Percentiles rank a stretch among this genome's conserved stretches.
Conservation (phyloP, 768 basidiomycete genomes). For the Infundibulicybe gibba region DNA sequence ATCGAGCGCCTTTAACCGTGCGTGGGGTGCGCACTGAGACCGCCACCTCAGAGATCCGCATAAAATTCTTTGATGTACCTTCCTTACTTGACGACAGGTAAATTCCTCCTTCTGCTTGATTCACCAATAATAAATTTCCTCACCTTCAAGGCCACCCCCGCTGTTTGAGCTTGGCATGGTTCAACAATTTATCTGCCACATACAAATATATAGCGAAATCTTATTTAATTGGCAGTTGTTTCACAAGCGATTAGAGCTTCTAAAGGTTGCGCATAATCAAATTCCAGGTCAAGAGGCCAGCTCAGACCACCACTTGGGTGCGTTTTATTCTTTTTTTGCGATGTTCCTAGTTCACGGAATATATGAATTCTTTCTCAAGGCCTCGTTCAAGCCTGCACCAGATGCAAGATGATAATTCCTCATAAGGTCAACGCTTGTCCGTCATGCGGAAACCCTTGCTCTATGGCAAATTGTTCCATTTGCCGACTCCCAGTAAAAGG, state of each 20-base stretch:
- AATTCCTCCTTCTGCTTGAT: neutral
- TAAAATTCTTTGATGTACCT: constrained; percentile 19
- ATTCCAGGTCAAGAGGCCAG: constrained; percentile 10
- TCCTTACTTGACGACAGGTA: too few species aligned
- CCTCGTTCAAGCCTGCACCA: constrained; percentile 42
- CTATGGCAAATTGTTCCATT: constrained; percentile 58
- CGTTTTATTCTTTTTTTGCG: constrained; percentile 5
- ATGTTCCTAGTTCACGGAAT: neutral
- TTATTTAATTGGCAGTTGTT: constrained; percentile 71
- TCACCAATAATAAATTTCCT: constrained; percentile 2
- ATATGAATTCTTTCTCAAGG: constrained; percentile 25
- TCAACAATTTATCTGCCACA: constrained; percentile 45
- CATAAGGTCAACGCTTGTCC: constrained; percentile 35
- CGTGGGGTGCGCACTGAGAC: constrained; percentile 7
- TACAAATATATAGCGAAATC: constrained; percentile 71
- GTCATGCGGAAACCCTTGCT: constrained; percentile 37
- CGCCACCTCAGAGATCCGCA: constrained; percentile 29
- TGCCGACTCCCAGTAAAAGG: constrained; percentile 79
- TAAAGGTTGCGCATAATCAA: constrained; percentile 54
- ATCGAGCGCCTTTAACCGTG: constrained; percentile 38
- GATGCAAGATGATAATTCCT: constrained; percentile 33
- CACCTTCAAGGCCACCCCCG: constrained; percentile 17
- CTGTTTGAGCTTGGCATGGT: constrained; percentile 34
- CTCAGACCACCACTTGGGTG: constrained; percentile 31
- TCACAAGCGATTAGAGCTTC: constrained; percentile 67